Base-by-base conservation (phyloP, 2,329 filamentous ascomycete species). In the Byssoonygena ceratinophila region DNA sequence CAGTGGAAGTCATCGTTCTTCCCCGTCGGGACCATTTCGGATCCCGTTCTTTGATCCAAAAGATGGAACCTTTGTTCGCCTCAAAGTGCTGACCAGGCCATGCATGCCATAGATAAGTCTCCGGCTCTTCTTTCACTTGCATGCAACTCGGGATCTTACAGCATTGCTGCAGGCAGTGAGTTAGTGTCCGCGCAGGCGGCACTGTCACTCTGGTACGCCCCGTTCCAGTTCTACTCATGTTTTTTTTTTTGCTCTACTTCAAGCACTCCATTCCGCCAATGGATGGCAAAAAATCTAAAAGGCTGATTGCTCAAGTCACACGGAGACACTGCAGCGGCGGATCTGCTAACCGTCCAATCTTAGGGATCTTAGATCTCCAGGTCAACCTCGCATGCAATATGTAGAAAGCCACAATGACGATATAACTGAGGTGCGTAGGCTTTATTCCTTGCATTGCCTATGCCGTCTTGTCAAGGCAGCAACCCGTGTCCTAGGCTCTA, bases 81-180 rank as follows among this genome's bases (percentile, higher is more conserved):
- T 41, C 31, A 3, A 18, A 5, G 49, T 51, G 40, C 49, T 46
- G 29, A 46, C 36, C 39, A 45, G 3, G 40, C 20, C 31, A 6
- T 44, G 39, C 20, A 44, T 41, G n/a, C 31, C 12, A 25, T 58
- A 76, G 76, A 71, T 32, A 74, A 71, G 54, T 68, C 72, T 36
- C 69, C 73, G 3, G 69, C 75, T 27, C 70, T 81, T 44, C 73
- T 80, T 22, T 76, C 79, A 12, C 62, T 81, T 16, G 72, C 75
- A 25, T 76, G 73, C 57, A 69, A 71, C 55, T 64, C 66, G 4
- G 63, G 63, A 34, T 68, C 69, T 11, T 71, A 76, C 54, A 71
- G 70, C 44, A 62, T 81, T 39, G 78, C 75, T 46, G 74, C 76
- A 7, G 79, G 79, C 1, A 79, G 76, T 1, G 79, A 82, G 59